Percentiles rank a stretch among this genome's conserved stretches.
These are phyloP conservation scores for Linnemannia zychae DNA, from an alignment of 192 early-diverging fungal genomes.

Conservation along the genomic window DNA sequence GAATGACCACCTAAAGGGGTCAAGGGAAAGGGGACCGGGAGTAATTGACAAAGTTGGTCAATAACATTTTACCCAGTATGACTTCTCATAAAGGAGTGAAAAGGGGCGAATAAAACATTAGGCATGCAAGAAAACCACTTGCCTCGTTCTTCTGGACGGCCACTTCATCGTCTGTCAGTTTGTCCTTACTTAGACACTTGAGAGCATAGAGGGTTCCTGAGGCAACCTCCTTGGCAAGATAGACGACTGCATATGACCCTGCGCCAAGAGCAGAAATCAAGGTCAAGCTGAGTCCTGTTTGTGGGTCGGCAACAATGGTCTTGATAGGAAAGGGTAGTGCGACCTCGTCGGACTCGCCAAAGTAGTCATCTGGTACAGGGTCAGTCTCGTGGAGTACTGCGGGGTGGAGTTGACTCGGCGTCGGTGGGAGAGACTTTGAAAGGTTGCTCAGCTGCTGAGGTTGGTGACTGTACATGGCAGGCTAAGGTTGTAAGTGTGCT, in stretches of 20 bases:
- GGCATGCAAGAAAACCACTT: not conserved
- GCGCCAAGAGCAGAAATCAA: slow-evolving; percentile 72
- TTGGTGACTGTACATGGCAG: slow-evolving; percentile 28
- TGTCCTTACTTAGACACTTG: slow-evolving; percentile 80
- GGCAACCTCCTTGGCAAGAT: slow-evolving; percentile 71
- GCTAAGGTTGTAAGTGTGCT: slow-evolving; percentile 21
- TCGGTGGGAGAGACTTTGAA: slow-evolving; percentile 46
- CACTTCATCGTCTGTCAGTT: slow-evolving; percentile 72
- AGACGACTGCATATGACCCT: slow-evolving; percentile 85
- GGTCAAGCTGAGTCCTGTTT: slow-evolving; percentile 46
- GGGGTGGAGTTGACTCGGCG: slow-evolving; percentile 51
- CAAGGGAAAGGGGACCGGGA: not conserved
- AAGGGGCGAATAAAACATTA: slow-evolving; percentile 6
- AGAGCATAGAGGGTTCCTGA: slow-evolving; percentile 74
- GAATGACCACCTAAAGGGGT: slow-evolving; percentile 59
- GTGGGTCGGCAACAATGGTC: slow-evolving; percentile 57
- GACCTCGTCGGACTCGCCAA: slow-evolving; percentile 51
- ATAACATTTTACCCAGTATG: slow-evolving; percentile 5
- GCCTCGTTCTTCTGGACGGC: slow-evolving; percentile 78
- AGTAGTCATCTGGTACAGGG: slow-evolving; percentile 48
- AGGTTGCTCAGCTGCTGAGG: slow-evolving; percentile 38
- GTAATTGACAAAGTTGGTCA: not conserved
- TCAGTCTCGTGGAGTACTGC: slow-evolving; percentile 16
- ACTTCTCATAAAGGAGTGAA: not conserved
- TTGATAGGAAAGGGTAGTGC: slow-evolving; percentile 58